A percentile compares a stretch with the other conserved stretches of the same genome.
Conservation (phyloP, 2,329 filamentous ascomycete genomes). For the Colletotrichum sidae region DNA sequence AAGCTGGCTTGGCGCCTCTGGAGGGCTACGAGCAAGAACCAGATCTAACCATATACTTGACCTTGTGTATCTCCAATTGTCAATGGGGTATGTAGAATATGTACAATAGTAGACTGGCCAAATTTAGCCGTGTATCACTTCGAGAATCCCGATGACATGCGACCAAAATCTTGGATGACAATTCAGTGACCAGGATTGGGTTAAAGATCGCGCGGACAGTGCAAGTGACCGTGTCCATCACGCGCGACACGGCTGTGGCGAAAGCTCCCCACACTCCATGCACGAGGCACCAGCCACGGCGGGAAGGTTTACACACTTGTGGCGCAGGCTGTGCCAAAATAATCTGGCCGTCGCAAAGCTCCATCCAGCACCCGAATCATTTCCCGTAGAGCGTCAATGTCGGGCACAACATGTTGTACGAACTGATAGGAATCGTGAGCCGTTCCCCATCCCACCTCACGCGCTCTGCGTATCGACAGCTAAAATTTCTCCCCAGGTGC, state of each 20-base stretch:
- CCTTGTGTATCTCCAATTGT: background rate
- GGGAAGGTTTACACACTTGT: conserved; percentile 28
- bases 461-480: background rate
- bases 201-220: conserved; percentile 10
- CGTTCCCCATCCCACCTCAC: background rate
- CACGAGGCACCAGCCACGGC: background rate
- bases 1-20: conserved; percentile 83
- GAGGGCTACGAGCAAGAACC: conserved; percentile 61
- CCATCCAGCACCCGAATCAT: conserved; percentile 20
- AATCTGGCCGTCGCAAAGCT: conserved; percentile 32
- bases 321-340: conserved; percentile 26
- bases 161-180: conserved; percentile 13
- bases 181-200: conserved; percentile 23
- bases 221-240: conserved; percentile 15
- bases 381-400: conserved; percentile 42
- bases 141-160: background rate
- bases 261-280: background rate
- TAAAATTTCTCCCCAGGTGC: conserved; percentile 71
- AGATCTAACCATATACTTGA: conserved; percentile 50
- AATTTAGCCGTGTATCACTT: background rate
- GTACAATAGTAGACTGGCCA: conserved; percentile 6
- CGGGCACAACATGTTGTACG: conserved; percentile 84
- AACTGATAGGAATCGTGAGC: conserved; percentile 93
- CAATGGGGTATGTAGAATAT: conserved; percentile 19
- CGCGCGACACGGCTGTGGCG: conserved; percentile 22